Conservation (phyloP, 208 protist species). For the Novymonas esmeraldas region DNA sequence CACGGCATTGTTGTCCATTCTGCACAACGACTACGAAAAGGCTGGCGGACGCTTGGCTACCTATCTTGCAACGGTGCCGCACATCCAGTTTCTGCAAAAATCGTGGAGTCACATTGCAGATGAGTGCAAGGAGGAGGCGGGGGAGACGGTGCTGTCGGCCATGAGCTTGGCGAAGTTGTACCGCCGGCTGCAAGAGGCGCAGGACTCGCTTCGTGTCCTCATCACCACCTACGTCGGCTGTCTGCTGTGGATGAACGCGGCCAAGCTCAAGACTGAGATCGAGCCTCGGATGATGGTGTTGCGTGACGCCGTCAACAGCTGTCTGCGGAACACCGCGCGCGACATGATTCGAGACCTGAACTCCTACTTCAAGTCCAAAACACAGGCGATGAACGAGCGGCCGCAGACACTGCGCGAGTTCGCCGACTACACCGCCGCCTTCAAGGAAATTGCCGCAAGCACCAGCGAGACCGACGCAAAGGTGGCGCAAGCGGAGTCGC, state of each 20-base stretch:
- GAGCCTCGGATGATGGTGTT: constrained; percentile 85
- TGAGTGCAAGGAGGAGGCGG: constrained; percentile 74
- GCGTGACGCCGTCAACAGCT: constrained; percentile 73
- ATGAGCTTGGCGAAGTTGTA: constrained; percentile 76
- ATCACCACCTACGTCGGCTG: constrained; percentile 89
- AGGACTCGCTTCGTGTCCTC: constrained; percentile 82
- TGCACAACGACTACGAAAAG: constrained; percentile 81
- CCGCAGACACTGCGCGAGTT: constrained; percentile 74
- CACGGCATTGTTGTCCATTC: constrained; percentile 58
- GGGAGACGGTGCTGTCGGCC: constrained; percentile 56
- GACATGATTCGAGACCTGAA: constrained; percentile 73
- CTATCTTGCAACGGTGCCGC: constrained; percentile 77
- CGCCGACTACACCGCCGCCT: constrained; percentile 85
- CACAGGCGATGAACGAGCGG: constrained; percentile 80
- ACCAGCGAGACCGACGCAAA: constrained; percentile 54
- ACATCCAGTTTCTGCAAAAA: constrained; percentile 89
- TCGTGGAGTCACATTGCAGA: constrained; percentile 78
- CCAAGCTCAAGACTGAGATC: constrained; percentile 88
- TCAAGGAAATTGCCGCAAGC: constrained; percentile 76
- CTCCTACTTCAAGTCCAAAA: constrained; percentile 89
- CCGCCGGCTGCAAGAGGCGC: constrained; percentile 75
- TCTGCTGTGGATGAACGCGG: constrained; percentile 91
- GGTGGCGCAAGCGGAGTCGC: constrained; percentile 81
- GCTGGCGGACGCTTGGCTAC: constrained; percentile 77
- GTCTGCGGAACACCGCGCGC: constrained; percentile 68